phyloP scores from a whole-genome alignment of 768 basidiomycete genomes.

The Rhizopogon rudus region DNA sequence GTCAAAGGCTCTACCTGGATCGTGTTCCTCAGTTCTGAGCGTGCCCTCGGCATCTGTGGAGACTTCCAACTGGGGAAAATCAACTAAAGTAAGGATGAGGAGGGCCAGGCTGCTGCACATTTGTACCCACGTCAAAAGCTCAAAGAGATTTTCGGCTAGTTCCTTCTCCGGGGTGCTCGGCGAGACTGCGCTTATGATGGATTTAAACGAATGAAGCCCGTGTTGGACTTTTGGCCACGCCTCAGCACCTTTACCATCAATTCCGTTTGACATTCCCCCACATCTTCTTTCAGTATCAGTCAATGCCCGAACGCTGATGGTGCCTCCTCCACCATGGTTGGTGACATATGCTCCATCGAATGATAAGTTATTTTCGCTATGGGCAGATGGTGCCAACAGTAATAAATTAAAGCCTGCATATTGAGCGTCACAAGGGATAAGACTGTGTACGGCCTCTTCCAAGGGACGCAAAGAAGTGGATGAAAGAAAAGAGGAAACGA shows the following conservation, averaged over 20 bases:
- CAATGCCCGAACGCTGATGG: slow-evolving; percentile 50
- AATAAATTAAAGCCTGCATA: slow-evolving; percentile 84
- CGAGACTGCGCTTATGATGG: slow-evolving; percentile 33
- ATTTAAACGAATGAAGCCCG: slow-evolving; percentile 45
- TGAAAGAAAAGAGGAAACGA: slow-evolving; percentile 65
- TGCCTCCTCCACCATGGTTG: slow-evolving; percentile 67
- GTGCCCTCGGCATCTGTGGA: slow-evolving; percentile 40
- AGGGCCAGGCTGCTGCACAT: not conserved
- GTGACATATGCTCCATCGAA: slow-evolving; percentile 59
- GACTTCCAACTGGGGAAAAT: slow-evolving; percentile 40
- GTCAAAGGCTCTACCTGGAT: slow-evolving; percentile 55
- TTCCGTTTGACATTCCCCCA: slow-evolving; percentile 71
- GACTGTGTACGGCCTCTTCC: slow-evolving; percentile 42
- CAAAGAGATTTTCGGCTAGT: slow-evolving; percentile 56
- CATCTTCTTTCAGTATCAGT: slow-evolving; percentile 40
- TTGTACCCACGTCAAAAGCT: slow-evolving; percentile 61
- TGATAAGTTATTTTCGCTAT: slow-evolving; percentile 20
- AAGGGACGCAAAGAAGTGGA: slow-evolving; percentile 43
- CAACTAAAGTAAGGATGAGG: slow-evolving; percentile 4
- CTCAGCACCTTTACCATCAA: slow-evolving; percentile 56
- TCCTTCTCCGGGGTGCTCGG: slow-evolving; percentile 41
- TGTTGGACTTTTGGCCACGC: slow-evolving; percentile 73
- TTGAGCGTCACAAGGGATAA: slow-evolving; percentile 41
- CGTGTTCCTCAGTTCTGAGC: slow-evolving; percentile 55
- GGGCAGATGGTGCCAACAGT: slow-evolving; percentile 44